Evolutionary conservation across 306 rosid genomes (phyloP), one percentile per base, ranked within the genome.

Genomic region (Dryas alaskensis): DNA sequence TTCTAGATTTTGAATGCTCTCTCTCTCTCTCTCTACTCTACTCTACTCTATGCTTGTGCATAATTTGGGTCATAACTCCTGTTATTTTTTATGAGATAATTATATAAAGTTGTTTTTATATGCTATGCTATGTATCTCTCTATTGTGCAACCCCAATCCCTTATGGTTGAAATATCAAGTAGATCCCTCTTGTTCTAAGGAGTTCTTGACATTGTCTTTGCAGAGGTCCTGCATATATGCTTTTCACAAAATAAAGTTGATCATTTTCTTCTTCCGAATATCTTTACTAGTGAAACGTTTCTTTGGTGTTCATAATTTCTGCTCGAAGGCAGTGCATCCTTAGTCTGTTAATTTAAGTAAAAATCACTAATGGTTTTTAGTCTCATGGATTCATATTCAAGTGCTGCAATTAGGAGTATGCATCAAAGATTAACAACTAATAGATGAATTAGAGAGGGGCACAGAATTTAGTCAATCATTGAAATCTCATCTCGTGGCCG

Each of bases 1-100:
- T 43, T 57, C 16, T 57, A 27, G 75, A 58, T 22, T 71, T 70
- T 70, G 10, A 45, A 22, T 31, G 43, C 12, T 16, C 53, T 57
- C 11, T 14, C 39, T 42, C 7, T 46, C 17, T 66, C 4, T 58
- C 48, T 42, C 51, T 9, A 51, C 10, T 52, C 8, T 67, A 31
- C 42, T 67, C 2, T 31, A 31, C 22, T 39, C 46, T 67, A 0
- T 50, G 37, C 4, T 3, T 2, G 22, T 44, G 27, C 42, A 40
- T 19, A 1, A 6, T 25, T 11, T 54, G 64, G 47, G 31, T 70
- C 49, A 70, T 2, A 53, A 55, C 2, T 43, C 54, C 13, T 43
- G 50, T 1, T 60, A 17, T 31, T 60, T 60, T 0, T 7, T 62
- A 12, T 16, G n/a, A 62, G 48, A 40, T 14, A 40, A 7, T 13